These are phyloP conservation scores for Tetracladium setigerum DNA, from an alignment of 495 filamentous ascomycete genomes.

Conservation along the genomic window DNA sequence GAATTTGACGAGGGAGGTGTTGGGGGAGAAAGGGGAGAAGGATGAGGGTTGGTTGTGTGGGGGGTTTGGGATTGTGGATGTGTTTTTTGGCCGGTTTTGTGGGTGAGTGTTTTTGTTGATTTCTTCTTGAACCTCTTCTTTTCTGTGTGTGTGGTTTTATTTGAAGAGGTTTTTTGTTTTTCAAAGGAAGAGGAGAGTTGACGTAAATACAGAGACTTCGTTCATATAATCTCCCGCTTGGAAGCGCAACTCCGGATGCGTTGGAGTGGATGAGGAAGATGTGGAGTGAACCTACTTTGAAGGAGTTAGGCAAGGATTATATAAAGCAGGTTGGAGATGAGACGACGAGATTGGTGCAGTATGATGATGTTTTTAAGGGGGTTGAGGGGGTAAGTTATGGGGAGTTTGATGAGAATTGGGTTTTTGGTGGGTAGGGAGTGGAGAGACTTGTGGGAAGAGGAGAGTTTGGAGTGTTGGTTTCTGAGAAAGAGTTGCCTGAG, in stretches of 20 bases:
- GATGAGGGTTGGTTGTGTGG: constrained; percentile 30
- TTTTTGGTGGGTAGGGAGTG: constrained; percentile 14
- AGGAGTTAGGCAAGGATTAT: constrained; percentile 26
- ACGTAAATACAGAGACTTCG: constrained; percentile 32
- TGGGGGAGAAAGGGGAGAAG: constrained; percentile 30
- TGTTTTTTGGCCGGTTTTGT: constrained; percentile 30
- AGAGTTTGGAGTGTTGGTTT: too few species aligned
- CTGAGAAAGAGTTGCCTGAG: too few species aligned
- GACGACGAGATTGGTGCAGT: constrained; percentile 27
- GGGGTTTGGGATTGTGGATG: constrained; percentile 31
- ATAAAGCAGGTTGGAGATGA: constrained; percentile 33
- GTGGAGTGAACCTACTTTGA: constrained; percentile 37
- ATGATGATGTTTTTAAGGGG: constrained; percentile 34
- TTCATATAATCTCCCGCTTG: constrained; percentile 34
- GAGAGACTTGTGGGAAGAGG: too few species aligned
- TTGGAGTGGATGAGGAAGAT: constrained; percentile 38
- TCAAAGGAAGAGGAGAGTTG: not conserved
- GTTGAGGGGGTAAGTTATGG: constrained; percentile 28
- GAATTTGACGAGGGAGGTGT: constrained; percentile 19
- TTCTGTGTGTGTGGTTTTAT: constrained; percentile 3
- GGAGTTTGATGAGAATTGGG: constrained; percentile 32
- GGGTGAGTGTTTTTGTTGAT: constrained; percentile 23
- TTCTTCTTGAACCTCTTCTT: not conserved
- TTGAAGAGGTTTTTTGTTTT: not conserved
- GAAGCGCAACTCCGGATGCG: constrained; percentile 28